These are phyloP conservation scores for Arachnomyces sp. DNA, from an alignment of 2,329 filamentous ascomycete species.

Conservation along the genomic window DNA sequence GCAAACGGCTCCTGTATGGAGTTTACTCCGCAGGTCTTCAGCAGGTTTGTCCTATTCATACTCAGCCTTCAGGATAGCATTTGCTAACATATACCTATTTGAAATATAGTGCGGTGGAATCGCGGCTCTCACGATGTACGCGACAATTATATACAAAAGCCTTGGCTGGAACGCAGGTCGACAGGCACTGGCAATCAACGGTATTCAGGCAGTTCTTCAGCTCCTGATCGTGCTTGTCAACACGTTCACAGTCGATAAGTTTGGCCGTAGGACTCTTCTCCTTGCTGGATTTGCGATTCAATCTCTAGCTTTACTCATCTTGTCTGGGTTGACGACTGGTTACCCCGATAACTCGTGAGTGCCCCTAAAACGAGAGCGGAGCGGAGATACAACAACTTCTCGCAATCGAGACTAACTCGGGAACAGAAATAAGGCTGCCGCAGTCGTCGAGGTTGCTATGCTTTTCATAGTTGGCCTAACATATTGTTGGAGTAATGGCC, in stretches of 20 bases:
- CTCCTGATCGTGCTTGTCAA: slow-evolving; percentile 33
- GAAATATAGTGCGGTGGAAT: slow-evolving; percentile 18
- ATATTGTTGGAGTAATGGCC: slow-evolving; percentile 36
- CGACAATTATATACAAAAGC: slow-evolving; percentile 31
- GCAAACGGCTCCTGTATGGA: slow-evolving; percentile 31
- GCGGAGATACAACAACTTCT: not conserved
- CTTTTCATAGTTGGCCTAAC: slow-evolving; percentile 37
- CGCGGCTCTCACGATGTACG: slow-evolving; percentile 31
- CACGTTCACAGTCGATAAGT: slow-evolving; percentile 33
- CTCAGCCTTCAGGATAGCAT: too few species aligned
- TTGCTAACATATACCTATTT: not conserved
- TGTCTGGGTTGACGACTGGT: slow-evolving; percentile 30
- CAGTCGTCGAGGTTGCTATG: slow-evolving; percentile 34
- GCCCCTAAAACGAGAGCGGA: too few species aligned
- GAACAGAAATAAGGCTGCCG: slow-evolving; percentile 27
- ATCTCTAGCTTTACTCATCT: slow-evolving; percentile 27
- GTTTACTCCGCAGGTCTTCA: slow-evolving; percentile 28
- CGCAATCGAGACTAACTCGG: not conserved
- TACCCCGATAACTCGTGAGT: slow-evolving; percentile 25
- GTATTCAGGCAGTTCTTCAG: slow-evolving; percentile 31
- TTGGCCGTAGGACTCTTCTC: slow-evolving; percentile 27
- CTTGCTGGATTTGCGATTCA: slow-evolving; percentile 32
- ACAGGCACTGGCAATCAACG: slow-evolving; percentile 32
- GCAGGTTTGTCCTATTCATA: slow-evolving; percentile 13
- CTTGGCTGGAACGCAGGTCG: slow-evolving; percentile 30